Evolutionary conservation across 2,329 filamentous ascomycete genomes (phyloP).

Genomic region (Calonectria honghensis): DNA sequence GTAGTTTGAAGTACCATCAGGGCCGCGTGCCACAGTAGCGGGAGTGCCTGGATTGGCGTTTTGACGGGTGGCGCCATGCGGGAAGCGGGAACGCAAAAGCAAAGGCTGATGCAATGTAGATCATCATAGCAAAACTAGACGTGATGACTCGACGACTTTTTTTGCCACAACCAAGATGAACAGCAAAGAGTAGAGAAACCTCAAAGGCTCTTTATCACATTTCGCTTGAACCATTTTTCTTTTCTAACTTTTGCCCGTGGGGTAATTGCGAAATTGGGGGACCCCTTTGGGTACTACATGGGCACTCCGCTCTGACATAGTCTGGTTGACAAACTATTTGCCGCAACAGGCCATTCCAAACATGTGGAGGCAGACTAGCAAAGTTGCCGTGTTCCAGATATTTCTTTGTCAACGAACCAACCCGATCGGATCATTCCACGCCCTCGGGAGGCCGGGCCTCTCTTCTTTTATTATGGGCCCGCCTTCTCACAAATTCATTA

Average conservation of each 20-base stretch:
- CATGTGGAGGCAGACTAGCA: conserved; percentile 3
- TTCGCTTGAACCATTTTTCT: no score
- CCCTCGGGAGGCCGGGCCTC: not conserved
- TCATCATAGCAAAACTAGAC: conserved; percentile 19
- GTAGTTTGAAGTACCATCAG: not conserved
- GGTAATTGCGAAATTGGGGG: not conserved
- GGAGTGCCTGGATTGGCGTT: conserved; percentile 31
- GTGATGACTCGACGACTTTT: not conserved
- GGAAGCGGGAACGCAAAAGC: conserved; percentile 19
- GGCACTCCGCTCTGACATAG: conserved; percentile 23
- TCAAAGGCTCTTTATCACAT: no score
- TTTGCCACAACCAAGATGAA: not conserved
- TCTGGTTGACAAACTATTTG: conserved; percentile 23
- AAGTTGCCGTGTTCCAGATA: conserved; percentile 12
- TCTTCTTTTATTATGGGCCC: conserved; percentile 8
- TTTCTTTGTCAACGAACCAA: conserved; percentile 6
- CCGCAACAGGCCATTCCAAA: conserved; percentile 31
- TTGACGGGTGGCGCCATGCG: conserved; percentile 24
- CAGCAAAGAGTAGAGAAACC: not conserved
- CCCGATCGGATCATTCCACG: conserved; percentile 4
- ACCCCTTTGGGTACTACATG: not conserved
- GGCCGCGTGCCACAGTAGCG: conserved; percentile 14
- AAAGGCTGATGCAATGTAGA: conserved; percentile 30
- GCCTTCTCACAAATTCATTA: not conserved
- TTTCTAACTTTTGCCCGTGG: not conserved